phyloP scores from a whole-genome alignment of 345 rosid species.

The Bruguiera parviflora region DNA sequence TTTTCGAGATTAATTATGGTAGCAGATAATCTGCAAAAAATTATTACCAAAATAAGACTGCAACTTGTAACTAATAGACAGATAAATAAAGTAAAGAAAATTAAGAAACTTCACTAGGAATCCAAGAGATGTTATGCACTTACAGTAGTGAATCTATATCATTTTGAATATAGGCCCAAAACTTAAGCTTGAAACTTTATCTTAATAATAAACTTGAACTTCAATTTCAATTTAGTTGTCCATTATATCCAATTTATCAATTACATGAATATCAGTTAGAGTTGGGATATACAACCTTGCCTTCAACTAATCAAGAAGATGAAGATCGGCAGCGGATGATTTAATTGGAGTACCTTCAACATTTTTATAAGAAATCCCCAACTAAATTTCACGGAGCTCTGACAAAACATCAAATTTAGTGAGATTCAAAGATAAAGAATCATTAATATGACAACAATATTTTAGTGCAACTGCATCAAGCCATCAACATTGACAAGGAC shows the following conservation, averaged over 20 bases:
- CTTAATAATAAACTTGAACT: too few species aligned
- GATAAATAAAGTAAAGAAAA: too few species aligned
- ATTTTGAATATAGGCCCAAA: too few species aligned
- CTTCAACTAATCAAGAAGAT: conserved; percentile 71
- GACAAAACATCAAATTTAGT: conserved; percentile 95
- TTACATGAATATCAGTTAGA: neutral
- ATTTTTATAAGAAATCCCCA: conserved; percentile 73
- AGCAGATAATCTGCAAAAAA: too few species aligned
- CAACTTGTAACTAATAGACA: too few species aligned
- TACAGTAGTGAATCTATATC: too few species aligned
- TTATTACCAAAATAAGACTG: too few species aligned
- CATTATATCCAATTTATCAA: too few species aligned
- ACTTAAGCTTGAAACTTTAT: too few species aligned
- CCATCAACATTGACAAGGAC: conserved; percentile 99
- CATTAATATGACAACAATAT: conserved; percentile 82
- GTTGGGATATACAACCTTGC: conserved; percentile 27
- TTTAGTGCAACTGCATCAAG: conserved; percentile 89
- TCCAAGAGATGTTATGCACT: too few species aligned
- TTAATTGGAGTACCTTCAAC: conserved; percentile 68
- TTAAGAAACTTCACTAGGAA: neutral
- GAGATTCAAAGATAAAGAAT: conserved; percentile 85
- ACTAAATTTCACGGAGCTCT: conserved; percentile 69
- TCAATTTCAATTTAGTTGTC: too few species aligned
- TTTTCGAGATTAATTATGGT: too few species aligned
- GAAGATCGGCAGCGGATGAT: conserved; percentile 84